Conservation (phyloP, 2,329 filamentous ascomycete species). For the Dryadomyces sulphureus region DNA sequence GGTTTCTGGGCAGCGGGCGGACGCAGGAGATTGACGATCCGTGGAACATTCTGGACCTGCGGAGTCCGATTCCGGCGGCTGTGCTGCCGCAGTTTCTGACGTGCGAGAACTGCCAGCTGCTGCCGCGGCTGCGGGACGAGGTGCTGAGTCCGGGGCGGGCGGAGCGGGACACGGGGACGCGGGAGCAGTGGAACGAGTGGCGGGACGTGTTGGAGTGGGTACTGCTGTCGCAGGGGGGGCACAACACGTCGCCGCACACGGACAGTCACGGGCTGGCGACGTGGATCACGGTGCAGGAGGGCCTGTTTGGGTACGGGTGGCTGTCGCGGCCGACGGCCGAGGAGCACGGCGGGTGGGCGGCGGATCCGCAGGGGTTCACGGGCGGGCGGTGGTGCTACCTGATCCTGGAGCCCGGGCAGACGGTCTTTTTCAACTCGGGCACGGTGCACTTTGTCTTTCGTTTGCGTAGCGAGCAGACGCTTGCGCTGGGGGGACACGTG, state of each 20-base stretch:
- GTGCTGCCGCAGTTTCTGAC: slow-evolving; percentile 15
- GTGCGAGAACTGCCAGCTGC: slow-evolving; percentile 16
- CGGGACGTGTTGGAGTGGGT: slow-evolving; percentile 18
- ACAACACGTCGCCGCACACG: slow-evolving; percentile 19
- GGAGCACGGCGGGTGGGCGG: slow-evolving; percentile 15
- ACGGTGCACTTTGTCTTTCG: slow-evolving; percentile 22
- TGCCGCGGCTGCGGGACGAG: slow-evolving; percentile 15
- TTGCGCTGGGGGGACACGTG: slow-evolving; percentile 19
- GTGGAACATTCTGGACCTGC: slow-evolving; percentile 17
- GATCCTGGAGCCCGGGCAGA: slow-evolving; percentile 19
- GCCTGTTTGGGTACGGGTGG: slow-evolving; percentile 18
- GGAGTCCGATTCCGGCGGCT: slow-evolving; percentile 14
- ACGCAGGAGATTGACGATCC: slow-evolving; percentile 9
- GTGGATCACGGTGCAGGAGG: slow-evolving; percentile 20
- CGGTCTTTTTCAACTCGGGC: slow-evolving; percentile 19
- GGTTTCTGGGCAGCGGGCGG: slow-evolving; percentile 10
- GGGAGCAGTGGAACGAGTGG: slow-evolving; percentile 19
- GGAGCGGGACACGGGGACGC: slow-evolving; percentile 14
- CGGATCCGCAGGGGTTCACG: slow-evolving; percentile 12
- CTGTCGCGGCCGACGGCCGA: slow-evolving; percentile 15
- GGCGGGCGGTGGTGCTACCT: slow-evolving; percentile 18
- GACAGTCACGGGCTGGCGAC: slow-evolving; percentile 20
- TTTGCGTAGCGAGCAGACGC: slow-evolving; percentile 13
- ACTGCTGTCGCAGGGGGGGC: slow-evolving; percentile 18
- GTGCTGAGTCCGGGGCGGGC: slow-evolving; percentile 23